Evolutionary conservation across 495 filamentous ascomycete genomes (phyloP), one percentile per base, ranked within the genome.

Genomic region (Glutinoglossum americanum): DNA sequence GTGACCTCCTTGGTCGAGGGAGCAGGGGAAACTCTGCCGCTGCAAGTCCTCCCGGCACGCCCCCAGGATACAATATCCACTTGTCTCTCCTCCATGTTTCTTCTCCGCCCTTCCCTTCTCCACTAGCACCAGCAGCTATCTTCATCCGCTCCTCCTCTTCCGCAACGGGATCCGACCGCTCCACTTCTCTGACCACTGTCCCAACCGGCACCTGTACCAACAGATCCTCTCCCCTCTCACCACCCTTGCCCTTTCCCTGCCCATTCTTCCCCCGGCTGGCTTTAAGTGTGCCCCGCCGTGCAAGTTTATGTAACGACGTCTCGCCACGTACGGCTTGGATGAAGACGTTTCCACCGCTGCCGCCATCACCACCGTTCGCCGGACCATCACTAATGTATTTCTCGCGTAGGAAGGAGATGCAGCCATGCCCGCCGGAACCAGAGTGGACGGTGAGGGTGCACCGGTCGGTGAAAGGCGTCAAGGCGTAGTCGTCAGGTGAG

Each of bases 331-430:
- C 80, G 3, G 92, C 89, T 68, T 96, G 93, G 57, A 98, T 92
- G 71, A 92, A 97, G 60, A 98, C 72, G 63, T 82, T 89, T 21
- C 92, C 92, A 49, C 92, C 92, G 55, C 77, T 83, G 15, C 92
- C 92, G 30, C 92, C 92, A 67, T 97, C 87, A 53, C 92, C 92
- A 51, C 92, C 93, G 68, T 97, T 96, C n/a, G 92, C 74, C n/a
- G 90, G 90, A 0, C 92, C 92, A 56, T 87, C 76, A 51, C 80
- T 76, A 25, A 95, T 73, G 67, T 80, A 97, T 59, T 89, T 89
- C 62, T 98, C 92, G 1, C 89, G 80, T 39, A 93, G 72, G 67
- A 93, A 98, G 0, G 92, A 89, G 54, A 95, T 83, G 65, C 92
- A 98, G 54, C 92, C 92, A 62, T 94, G 76, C 0, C 92, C 92